These are phyloP conservation scores for Dendryphion nanum DNA, from an alignment of 2,329 filamentous ascomycete species.

Conservation along the genomic window DNA sequence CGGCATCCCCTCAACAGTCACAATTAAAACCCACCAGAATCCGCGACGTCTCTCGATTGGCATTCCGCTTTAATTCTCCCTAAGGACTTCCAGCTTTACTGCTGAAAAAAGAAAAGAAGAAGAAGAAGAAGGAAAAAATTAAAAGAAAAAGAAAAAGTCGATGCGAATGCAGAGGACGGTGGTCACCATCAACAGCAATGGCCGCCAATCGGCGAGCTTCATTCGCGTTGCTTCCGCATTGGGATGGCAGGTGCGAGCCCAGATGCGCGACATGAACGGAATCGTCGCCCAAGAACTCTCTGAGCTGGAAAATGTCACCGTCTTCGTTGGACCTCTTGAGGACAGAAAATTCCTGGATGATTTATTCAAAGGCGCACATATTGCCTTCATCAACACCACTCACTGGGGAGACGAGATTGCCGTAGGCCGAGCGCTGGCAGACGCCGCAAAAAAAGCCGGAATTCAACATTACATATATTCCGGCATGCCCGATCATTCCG, in stretches of 20 bases:
- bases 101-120: too few relatives aligned
- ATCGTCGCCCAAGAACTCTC: conserved; percentile 86
- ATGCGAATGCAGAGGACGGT: conserved; percentile 60
- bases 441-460: conserved; percentile 80
- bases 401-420: conserved; percentile 93
- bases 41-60: too few relatives aligned
- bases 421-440: conserved; percentile 83
- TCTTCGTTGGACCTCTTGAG: conserved; percentile 64
- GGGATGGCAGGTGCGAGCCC: conserved; percentile 88
- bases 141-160: not conserved
- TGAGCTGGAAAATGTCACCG: conserved; percentile 76
- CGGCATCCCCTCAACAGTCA: too few relatives aligned
- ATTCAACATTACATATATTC: conserved; percentile 94
- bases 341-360: conserved; percentile 74
- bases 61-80: too few relatives aligned
- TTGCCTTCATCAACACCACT: conserved; percentile 97
- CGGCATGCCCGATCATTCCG: conserved; percentile 92
- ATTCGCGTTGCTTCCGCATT: conserved; percentile 92
- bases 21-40: too few relatives aligned
- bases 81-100: too few relatives aligned
- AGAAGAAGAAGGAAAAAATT: too few relatives aligned
- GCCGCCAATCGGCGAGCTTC: conserved; percentile 91
- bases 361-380: conserved; percentile 78
- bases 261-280: conserved; percentile 82
- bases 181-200: conserved; percentile 92